Conservation (phyloP, 2,329 filamentous ascomycete genomes). For the Lojkania enalia region DNA sequence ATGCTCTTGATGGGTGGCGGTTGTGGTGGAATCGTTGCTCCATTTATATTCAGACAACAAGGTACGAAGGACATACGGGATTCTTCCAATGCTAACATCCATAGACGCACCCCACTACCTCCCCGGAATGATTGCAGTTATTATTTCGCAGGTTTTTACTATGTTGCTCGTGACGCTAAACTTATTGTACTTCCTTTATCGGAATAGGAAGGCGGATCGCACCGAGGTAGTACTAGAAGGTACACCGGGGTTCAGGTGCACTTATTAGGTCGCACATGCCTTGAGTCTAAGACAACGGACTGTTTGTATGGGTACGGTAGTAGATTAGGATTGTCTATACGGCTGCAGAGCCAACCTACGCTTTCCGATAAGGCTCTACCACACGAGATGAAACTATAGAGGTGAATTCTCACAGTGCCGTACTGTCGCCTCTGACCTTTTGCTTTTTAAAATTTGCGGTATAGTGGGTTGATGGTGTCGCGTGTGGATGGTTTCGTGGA, state of each 20-base stretch:
- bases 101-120: constrained; percentile 14
- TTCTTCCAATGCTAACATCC: background rate
- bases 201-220: constrained; percentile 13
- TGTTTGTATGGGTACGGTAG: no score
- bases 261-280: no score
- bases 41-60: constrained; percentile 16
- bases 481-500: no score
- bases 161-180: constrained; percentile 12
- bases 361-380: no score
- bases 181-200: constrained; percentile 10
- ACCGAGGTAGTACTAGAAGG: constrained; percentile 12
- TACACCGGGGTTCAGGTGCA: constrained; percentile 14
- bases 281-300: no score
- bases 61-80: background rate
- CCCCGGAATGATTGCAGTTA: constrained; percentile 16
- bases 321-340: no score
- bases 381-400: no score
- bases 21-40: constrained; percentile 15
- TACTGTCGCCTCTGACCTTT: no score
- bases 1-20: constrained; percentile 19
- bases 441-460: no score
- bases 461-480: no score
- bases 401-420: no score
- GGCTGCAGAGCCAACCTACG: no score
- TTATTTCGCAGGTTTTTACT: constrained; percentile 14